Conservation (phyloP, 1,284 basidiomycete species). For the Hortiboletus rubellus region DNA sequence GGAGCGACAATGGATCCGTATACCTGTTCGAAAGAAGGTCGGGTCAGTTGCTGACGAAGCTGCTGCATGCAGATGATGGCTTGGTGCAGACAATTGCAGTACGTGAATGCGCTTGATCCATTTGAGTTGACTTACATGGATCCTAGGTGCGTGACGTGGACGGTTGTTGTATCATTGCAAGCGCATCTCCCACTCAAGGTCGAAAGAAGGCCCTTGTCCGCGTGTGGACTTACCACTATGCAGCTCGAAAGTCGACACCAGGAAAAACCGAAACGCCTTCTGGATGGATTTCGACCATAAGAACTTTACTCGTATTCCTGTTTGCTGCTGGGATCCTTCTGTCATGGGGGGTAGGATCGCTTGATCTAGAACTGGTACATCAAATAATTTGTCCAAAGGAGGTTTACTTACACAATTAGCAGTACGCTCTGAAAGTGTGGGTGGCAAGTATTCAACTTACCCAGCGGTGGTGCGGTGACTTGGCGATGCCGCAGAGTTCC, state of each 20-base stretch:
- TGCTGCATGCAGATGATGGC: not conserved
- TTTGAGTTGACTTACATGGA: not conserved
- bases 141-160: not conserved
- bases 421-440: not conserved
- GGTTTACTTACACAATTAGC: not conserved
- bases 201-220: not conserved
- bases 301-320: not conserved
- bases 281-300: not conserved
- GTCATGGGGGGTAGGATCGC: not conserved
- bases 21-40: constrained; percentile 13
- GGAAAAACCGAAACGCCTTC: not conserved
- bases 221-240: not conserved
- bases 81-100: constrained; percentile 6
- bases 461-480: not conserved
- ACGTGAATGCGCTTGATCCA: not conserved
- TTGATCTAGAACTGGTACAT: not conserved
- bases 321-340: not conserved
- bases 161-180: not conserved
- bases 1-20: constrained; percentile 7
- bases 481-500: too few relatives aligned
- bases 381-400: not conserved
- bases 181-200: not conserved
- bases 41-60: not conserved
- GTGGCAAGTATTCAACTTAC: not conserved
- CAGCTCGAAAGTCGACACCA: not conserved